These are phyloP conservation scores for Diaporthe nobilis DNA, from an alignment of 2,329 filamentous ascomycete species.

Conservation along the genomic window DNA sequence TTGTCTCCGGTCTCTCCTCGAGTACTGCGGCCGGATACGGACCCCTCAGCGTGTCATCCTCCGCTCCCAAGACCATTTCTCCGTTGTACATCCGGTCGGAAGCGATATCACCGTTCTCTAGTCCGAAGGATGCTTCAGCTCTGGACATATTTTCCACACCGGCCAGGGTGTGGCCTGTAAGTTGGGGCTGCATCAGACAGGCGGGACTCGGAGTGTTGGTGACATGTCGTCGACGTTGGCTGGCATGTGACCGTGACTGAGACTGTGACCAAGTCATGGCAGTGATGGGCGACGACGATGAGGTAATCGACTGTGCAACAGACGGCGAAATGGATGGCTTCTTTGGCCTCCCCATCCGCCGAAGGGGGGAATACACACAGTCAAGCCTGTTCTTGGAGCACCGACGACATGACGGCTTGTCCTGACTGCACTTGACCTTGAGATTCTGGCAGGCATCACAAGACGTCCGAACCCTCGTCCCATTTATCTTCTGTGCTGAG, in stretches of 20 bases:
- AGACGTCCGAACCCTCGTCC: background rate
- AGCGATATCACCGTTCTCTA: background rate
- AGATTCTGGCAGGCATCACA: slow-evolving; percentile 5
- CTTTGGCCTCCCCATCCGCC: slow-evolving; percentile 1
- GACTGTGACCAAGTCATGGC: background rate
- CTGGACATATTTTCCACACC: background rate
- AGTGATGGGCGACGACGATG: background rate
- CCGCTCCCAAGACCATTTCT: background rate
- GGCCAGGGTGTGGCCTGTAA: background rate
- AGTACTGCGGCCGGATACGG: background rate
- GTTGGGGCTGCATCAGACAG: background rate
- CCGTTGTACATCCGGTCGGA: background rate
- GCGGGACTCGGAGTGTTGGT: background rate
- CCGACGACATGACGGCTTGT: background rate
- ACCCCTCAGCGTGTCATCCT: background rate
- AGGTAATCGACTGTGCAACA: too few species aligned
- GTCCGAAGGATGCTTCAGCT: background rate
- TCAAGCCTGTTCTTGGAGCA: background rate
- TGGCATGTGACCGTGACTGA: background rate
- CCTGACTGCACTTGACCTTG: slow-evolving; percentile 16
- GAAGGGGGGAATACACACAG: background rate
- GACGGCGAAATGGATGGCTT: background rate
- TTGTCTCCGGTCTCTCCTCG: background rate
- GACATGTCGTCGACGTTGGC: background rate
- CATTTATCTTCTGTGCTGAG: background rate